Evolutionary conservation across 2,329 filamentous ascomycete species (phyloP), one percentile per base, ranked within the genome.

Genomic region (Aspergillus neoniger): DNA sequence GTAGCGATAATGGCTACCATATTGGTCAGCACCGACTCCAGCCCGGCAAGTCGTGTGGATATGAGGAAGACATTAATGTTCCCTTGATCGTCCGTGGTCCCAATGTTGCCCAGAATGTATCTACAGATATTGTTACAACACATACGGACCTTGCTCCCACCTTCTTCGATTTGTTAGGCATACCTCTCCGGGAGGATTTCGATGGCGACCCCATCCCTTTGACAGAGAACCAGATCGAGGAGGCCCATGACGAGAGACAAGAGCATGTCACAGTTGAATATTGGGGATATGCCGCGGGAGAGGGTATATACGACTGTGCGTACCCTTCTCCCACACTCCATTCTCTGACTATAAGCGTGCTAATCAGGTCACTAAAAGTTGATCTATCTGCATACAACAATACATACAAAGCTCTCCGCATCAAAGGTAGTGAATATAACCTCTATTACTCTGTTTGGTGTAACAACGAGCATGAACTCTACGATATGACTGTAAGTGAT

Each of bases 1-100:
- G 85, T 25, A 81, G 83, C 1, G 74, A 87, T 64, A 87, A 86
- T 57, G 84, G 85, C 0, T 86, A 81, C 61, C 85, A 86, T 58
- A 81, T 86, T 32, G 79, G 82, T 2, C 83, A 86, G 36, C 84
- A 86, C 63, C 76, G 85, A 2, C 72, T 86, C 8, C 79, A 79
- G 3, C 82, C 84, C 0, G 84, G 83, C 0, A 87, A 87, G 63
- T 77, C 79, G 25, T 85, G 82, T 62, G 80, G 79, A 0, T 85
- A 81, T 57, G 84, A 86, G 38, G 81, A 83, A 43, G 84, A 86
- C 58, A 82, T 86, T 62, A 80, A 83, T 15, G 80, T 87, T 2
- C 84, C 85, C 0, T 76, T 88, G 5, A 76, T 85, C 10, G 78
- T 88, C 10, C 78, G 85, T 14, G 85, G 85, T 0, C 85, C 86